A percentile compares a stretch with the other conserved stretches of the same genome.
Conservation (phyloP, 2,329 filamentous ascomycete genomes). For the Pseudocercospora fuligena region DNA sequence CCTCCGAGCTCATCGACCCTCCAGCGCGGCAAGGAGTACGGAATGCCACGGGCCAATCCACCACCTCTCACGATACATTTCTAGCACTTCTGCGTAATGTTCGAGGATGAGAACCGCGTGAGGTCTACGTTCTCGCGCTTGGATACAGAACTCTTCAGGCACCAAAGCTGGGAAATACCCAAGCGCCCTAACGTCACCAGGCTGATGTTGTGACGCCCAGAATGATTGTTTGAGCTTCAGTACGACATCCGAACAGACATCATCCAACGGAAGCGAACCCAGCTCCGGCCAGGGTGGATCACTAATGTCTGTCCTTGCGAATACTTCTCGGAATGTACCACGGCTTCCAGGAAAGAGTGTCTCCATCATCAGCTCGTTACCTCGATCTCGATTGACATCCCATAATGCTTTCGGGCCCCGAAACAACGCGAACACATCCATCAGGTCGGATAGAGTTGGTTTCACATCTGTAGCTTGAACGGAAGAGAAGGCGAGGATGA, state of each 20-base stretch:
- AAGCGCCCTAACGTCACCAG: constrained; percentile 29
- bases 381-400: constrained; percentile 19
- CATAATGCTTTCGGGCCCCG: constrained; percentile 32
- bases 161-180: constrained; percentile 34
- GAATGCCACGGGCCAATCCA: constrained; percentile 34
- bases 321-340: constrained; percentile 8
- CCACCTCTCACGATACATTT: constrained; percentile 29
- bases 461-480: constrained; percentile 28
- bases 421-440: constrained; percentile 35
- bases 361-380: constrained; percentile 22
- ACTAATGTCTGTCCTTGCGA: constrained; percentile 5
- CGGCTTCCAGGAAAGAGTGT: constrained; percentile 23
- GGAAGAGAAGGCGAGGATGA: constrained; percentile 35
- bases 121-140: constrained; percentile 27
- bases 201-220: constrained; percentile 13
- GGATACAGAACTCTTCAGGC: constrained; percentile 31
- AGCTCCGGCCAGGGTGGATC: constrained; percentile 12
- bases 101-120: constrained; percentile 31
- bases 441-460: constrained; percentile 33
- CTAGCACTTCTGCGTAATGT: constrained; percentile 29
- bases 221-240: constrained; percentile 17
- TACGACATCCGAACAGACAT: constrained; percentile 16
- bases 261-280: constrained; percentile 13
- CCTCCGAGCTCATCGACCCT: not conserved
- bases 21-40: constrained; percentile 29